Evolutionary conservation across 1,284 basidiomycete species (phyloP), one percentile per base, ranked within the genome.

Genomic region (Mycena sp.): DNA sequence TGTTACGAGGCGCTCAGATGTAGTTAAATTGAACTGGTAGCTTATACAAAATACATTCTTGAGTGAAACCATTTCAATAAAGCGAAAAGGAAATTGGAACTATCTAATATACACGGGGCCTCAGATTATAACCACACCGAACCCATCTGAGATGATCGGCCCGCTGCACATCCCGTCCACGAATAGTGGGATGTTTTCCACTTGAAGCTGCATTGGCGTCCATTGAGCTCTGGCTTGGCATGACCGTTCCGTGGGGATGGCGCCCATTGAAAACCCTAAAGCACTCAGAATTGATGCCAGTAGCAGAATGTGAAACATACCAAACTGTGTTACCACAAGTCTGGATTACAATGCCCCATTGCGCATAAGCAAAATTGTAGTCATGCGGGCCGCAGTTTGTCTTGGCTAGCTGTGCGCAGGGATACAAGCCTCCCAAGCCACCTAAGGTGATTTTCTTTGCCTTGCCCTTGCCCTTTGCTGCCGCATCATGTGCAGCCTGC

Each of bases 201-300:
- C 2, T n/a, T 9, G 52, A 56, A 9, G 11, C 17, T 2, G 59
- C 52, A 21, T 21, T 14, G 1, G 6, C 23, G 9, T 45, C 14
- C 21, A 55, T 2, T 2, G 45, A 14, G 11, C 29, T 46, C 1
- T 41, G 25, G 2, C 52, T 35, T 4, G 59, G 59, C 59, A 61
- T 61, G 5, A 35, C 21, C 2, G 52, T 50, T 0, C 26, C 51
- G 29, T 61, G 59, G 2, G 16, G n/a, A 23, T 43, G n/a, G 0
- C 53, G 52, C 6, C 52, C 52, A 35, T 61, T 41, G n/a, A 55
- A 61, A 3, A 48, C n/a, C 59, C 59, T 61, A 14, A 3, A 40
- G 11, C 17, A 25, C 1, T 2, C 6, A 30, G 5, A 4, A 38
- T 37, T 11, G 21, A 32, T 25, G 7, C 7, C 12, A n/a, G 1